A percentile compares a stretch with the other conserved stretches of the same genome.
Conservation (phyloP, 176 grass and related monocot genomes). For the Puya raimondii region DNA sequence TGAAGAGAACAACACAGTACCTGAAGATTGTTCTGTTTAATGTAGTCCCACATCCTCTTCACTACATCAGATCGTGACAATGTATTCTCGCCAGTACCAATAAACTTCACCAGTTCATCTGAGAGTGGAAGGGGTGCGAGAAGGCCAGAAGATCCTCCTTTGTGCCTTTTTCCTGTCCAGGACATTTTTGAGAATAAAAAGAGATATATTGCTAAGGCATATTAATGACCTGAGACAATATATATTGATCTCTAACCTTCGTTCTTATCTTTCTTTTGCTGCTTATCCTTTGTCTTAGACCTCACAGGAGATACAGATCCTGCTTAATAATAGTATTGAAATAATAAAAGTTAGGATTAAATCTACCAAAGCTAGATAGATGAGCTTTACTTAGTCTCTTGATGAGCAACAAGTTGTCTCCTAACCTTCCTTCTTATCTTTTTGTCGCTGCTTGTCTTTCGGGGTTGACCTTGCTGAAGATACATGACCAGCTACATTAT, state of each 20-base stretch:
- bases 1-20: slow-evolving; percentile 31
- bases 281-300: slow-evolving; percentile 70
- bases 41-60: slow-evolving; percentile 88
- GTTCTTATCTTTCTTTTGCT: slow-evolving; percentile 72
- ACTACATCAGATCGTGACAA: slow-evolving; percentile 76
- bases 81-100: slow-evolving; percentile 85
- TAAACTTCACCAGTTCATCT: slow-evolving; percentile 70
- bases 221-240: background rate
- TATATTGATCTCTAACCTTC: slow-evolving; percentile 52
- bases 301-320: slow-evolving; percentile 40
- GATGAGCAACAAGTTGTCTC: background rate
- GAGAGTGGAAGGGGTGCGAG: slow-evolving; percentile 78
- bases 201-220: background rate
- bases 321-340: slow-evolving; percentile 18
- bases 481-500: too few species aligned
- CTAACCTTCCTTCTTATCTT: background rate
- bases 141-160: slow-evolving; percentile 60
- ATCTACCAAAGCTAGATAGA: background rate
- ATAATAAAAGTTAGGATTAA: background rate
- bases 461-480: too few species aligned
- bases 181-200: slow-evolving; percentile 28
- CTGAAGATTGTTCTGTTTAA: slow-evolving; percentile 92
- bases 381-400: slow-evolving; percentile 1
- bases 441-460: too few species aligned
- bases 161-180: slow-evolving; percentile 55